Base-by-base conservation (phyloP, 2,329 filamentous ascomycete species). In the Colletotrichum liaoningense region DNA sequence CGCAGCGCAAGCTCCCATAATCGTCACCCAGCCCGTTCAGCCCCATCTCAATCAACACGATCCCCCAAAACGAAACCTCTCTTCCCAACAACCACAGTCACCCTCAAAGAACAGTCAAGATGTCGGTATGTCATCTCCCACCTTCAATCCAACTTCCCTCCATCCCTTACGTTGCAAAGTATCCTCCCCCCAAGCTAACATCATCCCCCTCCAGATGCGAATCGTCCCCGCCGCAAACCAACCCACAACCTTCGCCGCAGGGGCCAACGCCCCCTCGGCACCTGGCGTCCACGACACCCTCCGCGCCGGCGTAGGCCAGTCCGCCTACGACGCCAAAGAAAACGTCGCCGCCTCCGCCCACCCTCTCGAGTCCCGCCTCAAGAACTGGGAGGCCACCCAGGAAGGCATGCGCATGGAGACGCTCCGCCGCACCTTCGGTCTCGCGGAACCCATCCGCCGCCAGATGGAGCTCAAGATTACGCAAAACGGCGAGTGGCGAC, bases 391-490 rank as follows among this genome's bases (percentile, higher is more conserved):
- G 84, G 88, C 92, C 72, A 98, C 95, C 55, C 96, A 98, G 85
- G 93, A 98, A 79, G 83, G 87, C 42, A 85, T 98, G 81, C 97
- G 97, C 85, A 97, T 98, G 94, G 92, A 95, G 85, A 89, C 92
- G 65, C 90, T 98, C 79, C 92, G 95, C 76, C 93, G 95, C 77
- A 92, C 94, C 59, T 98, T 95, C 83, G 97, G 97, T 76, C 93
- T 98, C 79, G 94, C 94, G 30, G 97, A 98, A 89, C 97, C 97
- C 3, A 92, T 98, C 79, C 92, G 95, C 70, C 91, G 96, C 67
- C 94, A 93, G 74, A 98, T 99, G 97, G 97, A 99, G 88, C 88
- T 98, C 82, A 94, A 95, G 90, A 96, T 97, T 81, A 92, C 94
- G 22, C 87, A 91, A 75, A 91, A 93, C 74, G 93, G 94, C 76